Evolutionary conservation across 352 stramenopile genomes (phyloP).

Genomic region (Globisporangium nagaii): DNA sequence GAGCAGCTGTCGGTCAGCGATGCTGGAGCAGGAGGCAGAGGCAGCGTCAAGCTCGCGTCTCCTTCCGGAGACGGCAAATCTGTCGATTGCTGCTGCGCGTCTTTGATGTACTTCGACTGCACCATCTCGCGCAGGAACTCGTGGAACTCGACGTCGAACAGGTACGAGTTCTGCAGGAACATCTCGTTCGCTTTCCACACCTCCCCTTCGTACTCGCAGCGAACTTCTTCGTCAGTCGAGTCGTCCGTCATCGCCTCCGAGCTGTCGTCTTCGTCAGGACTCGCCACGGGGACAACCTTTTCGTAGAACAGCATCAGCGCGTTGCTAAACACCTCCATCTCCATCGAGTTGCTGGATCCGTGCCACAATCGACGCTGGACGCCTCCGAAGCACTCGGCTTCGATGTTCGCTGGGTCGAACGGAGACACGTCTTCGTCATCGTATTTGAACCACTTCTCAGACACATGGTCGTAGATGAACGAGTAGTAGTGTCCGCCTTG

Average conservation of each 20-base stretch:
- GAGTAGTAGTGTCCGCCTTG: slow-evolving; percentile 99
- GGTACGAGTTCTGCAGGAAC: slow-evolving; percentile 93
- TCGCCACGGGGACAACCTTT: slow-evolving; percentile 85
- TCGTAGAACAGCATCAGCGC: slow-evolving; percentile 99
- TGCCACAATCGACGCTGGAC: slow-evolving; percentile 92
- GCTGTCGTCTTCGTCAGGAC: slow-evolving; percentile 15
- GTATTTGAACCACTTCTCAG: slow-evolving; percentile 98
- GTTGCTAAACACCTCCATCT: slow-evolving; percentile 98
- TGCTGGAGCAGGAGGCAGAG: slow-evolving; percentile 20
- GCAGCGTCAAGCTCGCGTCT: slow-evolving; percentile 3
- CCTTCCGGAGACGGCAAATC: slow-evolving; percentile 8
- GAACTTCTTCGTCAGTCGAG: slow-evolving; percentile 20
- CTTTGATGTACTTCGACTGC: slow-evolving; percentile 75
- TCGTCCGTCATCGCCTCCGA: slow-evolving; percentile 20
- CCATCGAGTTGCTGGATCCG: slow-evolving; percentile 93
- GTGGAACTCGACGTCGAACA: slow-evolving; percentile 95
- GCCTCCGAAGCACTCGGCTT: slow-evolving; percentile 98
- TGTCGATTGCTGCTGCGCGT: slow-evolving; percentile 8
- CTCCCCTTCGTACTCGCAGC: slow-evolving; percentile 85
- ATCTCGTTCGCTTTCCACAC: slow-evolving; percentile 93
- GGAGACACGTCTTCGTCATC: slow-evolving; percentile 98
- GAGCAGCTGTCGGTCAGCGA: slow-evolving; percentile 10
- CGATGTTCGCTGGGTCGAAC: slow-evolving; percentile 95
- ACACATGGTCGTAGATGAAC: slow-evolving; percentile 86
- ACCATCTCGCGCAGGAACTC: slow-evolving; percentile 91